These are phyloP conservation scores for Fraxinus baroniana DNA, from an alignment of 305 asterid genomes.

Conservation along the genomic window DNA sequence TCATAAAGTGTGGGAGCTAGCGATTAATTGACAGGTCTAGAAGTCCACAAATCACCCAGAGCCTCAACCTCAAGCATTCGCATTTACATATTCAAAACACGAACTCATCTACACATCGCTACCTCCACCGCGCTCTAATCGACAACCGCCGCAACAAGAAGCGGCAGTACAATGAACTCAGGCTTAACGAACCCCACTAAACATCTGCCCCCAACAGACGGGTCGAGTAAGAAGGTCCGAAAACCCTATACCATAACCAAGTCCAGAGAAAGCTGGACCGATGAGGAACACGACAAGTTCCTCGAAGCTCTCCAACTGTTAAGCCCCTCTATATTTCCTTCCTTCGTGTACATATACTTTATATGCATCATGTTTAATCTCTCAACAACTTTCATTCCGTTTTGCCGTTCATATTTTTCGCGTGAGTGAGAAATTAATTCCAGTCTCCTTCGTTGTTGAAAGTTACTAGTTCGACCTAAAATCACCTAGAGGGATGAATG, in stretches of 20 bases:
- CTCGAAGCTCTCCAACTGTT: constrained; percentile 91
- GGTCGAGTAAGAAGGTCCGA: constrained; percentile 63
- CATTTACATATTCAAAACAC: neutral
- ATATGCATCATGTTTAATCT: neutral
- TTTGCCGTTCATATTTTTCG: neutral
- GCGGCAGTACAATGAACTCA: constrained; percentile 31
- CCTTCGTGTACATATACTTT: neutral
- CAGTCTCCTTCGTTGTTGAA: neutral
- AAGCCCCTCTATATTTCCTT: constrained; percentile 22
- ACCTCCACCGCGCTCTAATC: constrained; percentile 17
- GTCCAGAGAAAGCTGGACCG: constrained; percentile 93
- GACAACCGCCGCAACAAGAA: neutral
- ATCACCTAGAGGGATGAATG: too few relatives aligned
- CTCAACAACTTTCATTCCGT: neutral
- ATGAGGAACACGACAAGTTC: constrained; percentile 88
- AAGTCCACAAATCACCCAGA: neutral
- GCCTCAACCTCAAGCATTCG: neutral
- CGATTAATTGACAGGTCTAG: constrained; percentile 9
- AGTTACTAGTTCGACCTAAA: too few relatives aligned
- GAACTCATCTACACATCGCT: neutral
- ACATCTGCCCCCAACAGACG: constrained; percentile 31
- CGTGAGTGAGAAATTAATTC: neutral
- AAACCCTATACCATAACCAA: constrained; percentile 87
- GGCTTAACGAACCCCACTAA: constrained; percentile 13
- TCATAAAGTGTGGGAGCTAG: neutral